Percentiles rank a stretch among this genome's conserved stretches.
Evolutionary conservation across 108 stramenopile genomes (phyloP).

Genomic region (Cylindrotheca closterium): DNA sequence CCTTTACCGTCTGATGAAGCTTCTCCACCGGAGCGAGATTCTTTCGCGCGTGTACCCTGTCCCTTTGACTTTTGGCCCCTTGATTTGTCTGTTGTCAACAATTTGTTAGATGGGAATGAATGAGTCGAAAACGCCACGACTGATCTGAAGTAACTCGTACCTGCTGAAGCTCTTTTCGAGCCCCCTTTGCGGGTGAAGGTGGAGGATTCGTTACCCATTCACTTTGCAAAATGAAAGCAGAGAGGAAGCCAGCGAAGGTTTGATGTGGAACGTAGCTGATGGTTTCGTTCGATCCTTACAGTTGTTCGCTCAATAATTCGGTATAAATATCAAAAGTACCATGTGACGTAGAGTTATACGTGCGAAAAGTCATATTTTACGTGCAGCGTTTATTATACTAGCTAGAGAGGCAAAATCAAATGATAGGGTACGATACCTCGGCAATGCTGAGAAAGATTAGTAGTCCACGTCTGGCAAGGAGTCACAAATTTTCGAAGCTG

Average conservation of each 20-base stretch:
- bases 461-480: too few relatives aligned
- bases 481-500: too few relatives aligned
- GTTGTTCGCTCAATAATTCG: too few relatives aligned
- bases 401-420: not conserved
- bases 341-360: too few relatives aligned
- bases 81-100: not conserved
- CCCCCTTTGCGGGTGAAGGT: not conserved
- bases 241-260: not conserved
- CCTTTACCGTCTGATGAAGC: not conserved
- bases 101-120: not conserved
- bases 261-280: not conserved
- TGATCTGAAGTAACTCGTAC: not conserved
- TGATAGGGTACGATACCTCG: too few relatives aligned
- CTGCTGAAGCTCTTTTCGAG: not conserved
- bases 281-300: too few relatives aligned
- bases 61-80: not conserved
- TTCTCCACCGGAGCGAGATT: not conserved
- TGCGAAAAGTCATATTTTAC: too few relatives aligned
- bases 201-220: not conserved
- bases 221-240: not conserved
- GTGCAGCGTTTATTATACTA: too few relatives aligned
- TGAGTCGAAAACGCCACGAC: not conserved
- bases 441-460: too few relatives aligned
- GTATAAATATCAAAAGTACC: too few relatives aligned
- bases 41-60: not conserved